Base-by-base conservation (phyloP, 495 filamentous ascomycete species). In the Daldinia concentrica region DNA sequence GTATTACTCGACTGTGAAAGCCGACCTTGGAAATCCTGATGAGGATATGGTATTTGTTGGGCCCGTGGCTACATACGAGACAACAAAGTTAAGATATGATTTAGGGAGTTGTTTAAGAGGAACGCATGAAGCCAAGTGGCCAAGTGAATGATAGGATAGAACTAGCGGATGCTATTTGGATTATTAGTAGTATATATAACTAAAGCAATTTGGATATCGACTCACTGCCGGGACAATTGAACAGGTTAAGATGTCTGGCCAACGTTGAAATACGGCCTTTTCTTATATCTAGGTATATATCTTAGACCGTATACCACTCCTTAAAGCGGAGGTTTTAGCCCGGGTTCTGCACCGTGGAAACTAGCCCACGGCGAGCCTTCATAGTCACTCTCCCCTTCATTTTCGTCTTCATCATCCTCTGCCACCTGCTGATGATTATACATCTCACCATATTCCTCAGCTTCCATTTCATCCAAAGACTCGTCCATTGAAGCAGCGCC, bases 31-130 rank as follows among this genome's bases (percentile, higher is more conserved):
- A 14, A 65, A 72, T 0, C 30, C 73, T 29, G 67, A 76, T 26
- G 75, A 76, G 50, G 67, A 77, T 5, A 76, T 76, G 70, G 56
- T 58, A 19, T 76, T 77, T 57, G 61, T 77, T 26, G 75, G 73
- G 12, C 75, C 75, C 11, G 75, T 71, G 4, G 71, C 70, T 19
- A 68, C 71, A 37, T 77, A 77, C 51, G 71, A 70, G 14, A 76
- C 62, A 27, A 77, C 73, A 0, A 70, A 69, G 56, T 14, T 77
- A 19, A 56, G 48, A 34, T 77, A 77, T 19, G 54, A 77, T 26
- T 58, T 26, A 8, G 75, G 75, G 15, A 77, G 75, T 52, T 77
- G 75, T 41, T 68, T 77, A 48, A 62, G 73, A 60, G 75, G 75
- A n/a, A 76, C 66, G 19, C 68, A 77, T 32, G 59, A 69, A 37